These are phyloP conservation scores for Posidonia australis DNA, from an alignment of 106 monocot genomes.

Conservation along the genomic window DNA sequence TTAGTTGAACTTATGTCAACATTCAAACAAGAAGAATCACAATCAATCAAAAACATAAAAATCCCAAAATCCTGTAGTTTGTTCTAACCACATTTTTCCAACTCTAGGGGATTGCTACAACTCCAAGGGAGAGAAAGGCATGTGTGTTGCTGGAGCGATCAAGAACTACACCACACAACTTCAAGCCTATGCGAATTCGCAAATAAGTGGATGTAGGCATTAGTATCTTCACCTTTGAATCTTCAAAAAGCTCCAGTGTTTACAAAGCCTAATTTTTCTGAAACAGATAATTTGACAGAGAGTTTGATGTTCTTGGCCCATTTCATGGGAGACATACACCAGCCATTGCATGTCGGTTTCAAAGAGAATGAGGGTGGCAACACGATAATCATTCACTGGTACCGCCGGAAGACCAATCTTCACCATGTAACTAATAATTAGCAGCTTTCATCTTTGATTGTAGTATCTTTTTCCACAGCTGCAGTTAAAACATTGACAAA, in stretches of 20 bases:
- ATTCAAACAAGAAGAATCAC: no score
- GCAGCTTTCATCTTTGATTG: not conserved
- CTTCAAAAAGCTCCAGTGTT: not conserved
- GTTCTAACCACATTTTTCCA: no score
- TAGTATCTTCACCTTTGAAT: not conserved
- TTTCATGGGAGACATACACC: conserved; percentile 77
- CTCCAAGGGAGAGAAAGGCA: conserved; percentile 24
- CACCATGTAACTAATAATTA: conserved; percentile 37
- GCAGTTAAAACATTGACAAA: not conserved
- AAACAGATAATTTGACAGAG: conserved; percentile 64
- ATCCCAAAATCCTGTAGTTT: no score
- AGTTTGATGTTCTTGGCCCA: conserved; percentile 86
- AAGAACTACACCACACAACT: conserved; percentile 80
- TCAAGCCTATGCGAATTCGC: conserved; percentile 25
- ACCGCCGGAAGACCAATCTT: conserved; percentile 53
- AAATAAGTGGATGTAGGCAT: conserved; percentile 32
- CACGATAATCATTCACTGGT: conserved; percentile 66
- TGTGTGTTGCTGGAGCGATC: conserved; percentile 82
- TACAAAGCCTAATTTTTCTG: no score
- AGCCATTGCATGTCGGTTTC: conserved; percentile 61
- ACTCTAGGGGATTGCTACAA: conserved; percentile 72
- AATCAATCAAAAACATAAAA: no score
- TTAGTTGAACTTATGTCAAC: no score
- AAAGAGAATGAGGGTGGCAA: conserved; percentile 64
- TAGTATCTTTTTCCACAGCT: conserved; percentile 1